Conservation (phyloP, 2,329 filamentous ascomycete species). For the Amylocarpus encephaloides region DNA sequence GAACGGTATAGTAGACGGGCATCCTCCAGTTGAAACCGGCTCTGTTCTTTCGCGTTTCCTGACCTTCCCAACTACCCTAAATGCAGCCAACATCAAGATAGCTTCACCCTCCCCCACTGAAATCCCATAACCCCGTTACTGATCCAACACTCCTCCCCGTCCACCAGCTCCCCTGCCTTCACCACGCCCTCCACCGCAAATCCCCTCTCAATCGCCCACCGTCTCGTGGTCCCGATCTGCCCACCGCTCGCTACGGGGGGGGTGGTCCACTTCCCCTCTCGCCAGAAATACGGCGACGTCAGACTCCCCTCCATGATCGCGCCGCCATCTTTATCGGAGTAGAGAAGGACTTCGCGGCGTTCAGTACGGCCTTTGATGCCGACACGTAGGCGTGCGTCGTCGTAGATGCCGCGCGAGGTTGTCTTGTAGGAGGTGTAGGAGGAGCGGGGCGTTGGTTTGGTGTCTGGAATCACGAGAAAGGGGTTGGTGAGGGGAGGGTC, state of each 20-base stretch:
- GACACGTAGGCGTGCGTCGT: slow-evolving; percentile 57
- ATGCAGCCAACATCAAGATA: slow-evolving; percentile 2
- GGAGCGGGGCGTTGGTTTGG: slow-evolving; percentile 41
- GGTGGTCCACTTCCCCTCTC: slow-evolving; percentile 69
- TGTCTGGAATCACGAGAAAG: slow-evolving; percentile 50
- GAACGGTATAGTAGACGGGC: too few relatives aligned
- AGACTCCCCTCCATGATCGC: slow-evolving; percentile 79
- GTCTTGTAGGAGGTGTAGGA: slow-evolving; percentile 86
- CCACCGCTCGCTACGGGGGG: slow-evolving; percentile 73
- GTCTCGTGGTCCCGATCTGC: slow-evolving; percentile 72
- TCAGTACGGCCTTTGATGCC: slow-evolving; percentile 43
- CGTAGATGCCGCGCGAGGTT: slow-evolving; percentile 65
- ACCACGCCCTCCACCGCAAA: slow-evolving; percentile 63
- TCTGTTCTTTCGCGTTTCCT: background rate
- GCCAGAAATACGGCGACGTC: slow-evolving; percentile 77
- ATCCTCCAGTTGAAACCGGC: background rate
- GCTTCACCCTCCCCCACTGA: slow-evolving; percentile 39
- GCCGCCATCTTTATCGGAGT: slow-evolving; percentile 49
- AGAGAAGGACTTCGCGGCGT: slow-evolving; percentile 66
- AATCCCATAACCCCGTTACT: slow-evolving; percentile 87
- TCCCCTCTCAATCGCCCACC: slow-evolving; percentile 71
- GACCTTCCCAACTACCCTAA: background rate
- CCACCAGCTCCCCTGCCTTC: slow-evolving; percentile 49
- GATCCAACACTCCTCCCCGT: slow-evolving; percentile 78
- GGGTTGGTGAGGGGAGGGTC: slow-evolving; percentile 19